These are phyloP conservation scores for Sporobolomyces roseus DNA, from an alignment of 768 basidiomycete species.

Conservation along the genomic window DNA sequence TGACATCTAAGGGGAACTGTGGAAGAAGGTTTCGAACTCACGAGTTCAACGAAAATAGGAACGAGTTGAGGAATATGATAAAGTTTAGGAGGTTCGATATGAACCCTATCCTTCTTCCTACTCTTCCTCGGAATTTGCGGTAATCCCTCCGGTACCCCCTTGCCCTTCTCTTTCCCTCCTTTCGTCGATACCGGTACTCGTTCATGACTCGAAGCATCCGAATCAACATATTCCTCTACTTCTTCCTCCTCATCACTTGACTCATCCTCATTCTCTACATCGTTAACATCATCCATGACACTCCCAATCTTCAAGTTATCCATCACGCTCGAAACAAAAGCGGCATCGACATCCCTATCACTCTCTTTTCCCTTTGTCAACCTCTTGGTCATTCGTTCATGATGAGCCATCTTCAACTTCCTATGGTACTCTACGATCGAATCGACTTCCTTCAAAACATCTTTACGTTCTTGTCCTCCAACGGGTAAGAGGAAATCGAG, in stretches of 20 bases:
- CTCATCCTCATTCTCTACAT: slow-evolving; percentile 68
- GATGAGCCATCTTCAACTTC: slow-evolving; percentile 84
- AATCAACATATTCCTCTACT: slow-evolving; percentile 20
- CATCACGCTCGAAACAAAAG: slow-evolving; percentile 73
- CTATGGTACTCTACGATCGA: slow-evolving; percentile 87
- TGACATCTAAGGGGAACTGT: too few species aligned
- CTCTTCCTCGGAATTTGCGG: slow-evolving; percentile 28
- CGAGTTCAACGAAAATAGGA: slow-evolving; percentile 88
- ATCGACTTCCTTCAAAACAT: slow-evolving; percentile 80
- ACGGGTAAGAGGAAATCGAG: slow-evolving; percentile 89
- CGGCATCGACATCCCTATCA: slow-evolving; percentile 71
- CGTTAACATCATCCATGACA: slow-evolving; percentile 70
- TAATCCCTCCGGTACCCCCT: slow-evolving; percentile 28
- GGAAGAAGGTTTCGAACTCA: slow-evolving; percentile 48
- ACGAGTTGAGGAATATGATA: slow-evolving; percentile 72
- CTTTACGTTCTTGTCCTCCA: slow-evolving; percentile 66
- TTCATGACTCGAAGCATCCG: slow-evolving; percentile 49
- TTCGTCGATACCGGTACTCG: slow-evolving; percentile 49
- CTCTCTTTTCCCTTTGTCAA: slow-evolving; percentile 60
- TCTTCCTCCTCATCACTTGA: slow-evolving; percentile 48
- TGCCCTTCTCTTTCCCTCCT: slow-evolving; percentile 7
- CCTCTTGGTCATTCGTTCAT: slow-evolving; percentile 80
- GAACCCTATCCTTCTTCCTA: slow-evolving; percentile 53
- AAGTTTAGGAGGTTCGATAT: slow-evolving; percentile 70
- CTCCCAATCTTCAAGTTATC: slow-evolving; percentile 77